Evolutionary conservation across 257 asterid genomes (phyloP), one percentile per base, ranked within the genome.

Genomic region (Capsicum rhomboideum): DNA sequence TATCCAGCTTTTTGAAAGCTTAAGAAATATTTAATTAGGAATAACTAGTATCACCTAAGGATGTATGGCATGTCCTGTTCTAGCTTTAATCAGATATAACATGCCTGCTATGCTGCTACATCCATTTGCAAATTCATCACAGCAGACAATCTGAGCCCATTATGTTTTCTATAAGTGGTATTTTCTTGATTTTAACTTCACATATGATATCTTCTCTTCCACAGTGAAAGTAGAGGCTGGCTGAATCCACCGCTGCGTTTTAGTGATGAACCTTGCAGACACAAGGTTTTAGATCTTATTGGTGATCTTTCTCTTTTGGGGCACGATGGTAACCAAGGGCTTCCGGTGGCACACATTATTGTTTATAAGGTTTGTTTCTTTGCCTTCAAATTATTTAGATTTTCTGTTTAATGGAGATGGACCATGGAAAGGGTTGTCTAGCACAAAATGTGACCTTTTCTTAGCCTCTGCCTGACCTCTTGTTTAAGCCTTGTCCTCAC

Each of bases 291-390:
- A 84, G 99, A 96, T 92, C 94, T 96, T 86, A 94, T 96, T 83
- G 99, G 99, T 44, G 99, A 96, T 82, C 78, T 96, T 79, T 96
- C 99, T 82, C 97, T 96, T 87, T 90, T 96, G 83, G 98, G 97
- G 84, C 86, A 86, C 81, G 89, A 87, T 84, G 98, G 99, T 59
- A 92, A 86, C 90, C 99, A 94, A 85, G 99, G 99, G 82, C 92
- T 96, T 88, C 90, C 89, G 34, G 92, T 94, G 87, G 98, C 98
- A 82, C 95, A 91, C 84, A 85, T 93, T 42, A 64, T 94, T 90
- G 97, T 92, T 78, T 96, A 92, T 89, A 96, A 96, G 97, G 97
- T 92, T 17, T 2, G 56, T 74, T n/a, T 85, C 87, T 85, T 67
- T 75, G 84, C 69, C 79, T 66, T 85, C 3, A 29, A 28, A n/a